Base-by-base conservation (phyloP, 2,329 filamentous ascomycete genomes). In the Laburnicola sp. region DNA sequence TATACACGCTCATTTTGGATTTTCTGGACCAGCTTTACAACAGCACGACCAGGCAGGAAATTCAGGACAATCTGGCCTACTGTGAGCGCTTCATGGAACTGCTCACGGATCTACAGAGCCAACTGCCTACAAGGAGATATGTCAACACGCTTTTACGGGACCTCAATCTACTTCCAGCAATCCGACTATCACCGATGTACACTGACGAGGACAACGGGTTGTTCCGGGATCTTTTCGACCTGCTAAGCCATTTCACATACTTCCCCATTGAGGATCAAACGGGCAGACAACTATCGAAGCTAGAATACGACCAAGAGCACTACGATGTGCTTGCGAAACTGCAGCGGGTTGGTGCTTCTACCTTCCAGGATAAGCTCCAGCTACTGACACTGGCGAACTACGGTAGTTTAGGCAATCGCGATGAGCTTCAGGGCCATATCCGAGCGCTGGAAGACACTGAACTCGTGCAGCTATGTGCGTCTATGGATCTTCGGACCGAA, bases 1-100 rank as follows among this genome's bases (percentile, higher is more conserved):
- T 99, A 8, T 96, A 91, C 68, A 87, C 89, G 3, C 80, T 97
- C 60, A 77, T 94, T 0, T 74, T 97, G 28, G 88, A 96, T 65
- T 97, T 97, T 63, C 69, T 96, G 27, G 81, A 85, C 54, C 79
- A 87, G 47, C 75, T 97, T 7, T 89, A 95, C 68, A 70, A 66
- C 53, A 69, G 58, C 58, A 63, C 52, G 23, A 66, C 60, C 6
- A 54, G 58, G 28, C 61, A 66, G 49, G 65, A 72, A 63, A 56
- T 72, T 73, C 87, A 62, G 37, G 75, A 91, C 28, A 85, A 88
- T 59, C 71, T 91, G 21, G 75, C 84, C 2, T 99, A 97, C 72
- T 96, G 91, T 69, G 93, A 97, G 73, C 84, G 92, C n/a, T 93
- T 97, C 57, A 75, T 94, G 45, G 94, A 99, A 72, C 87, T 99